Evolutionary conservation across 148 eudicot species (phyloP), one percentile per base, ranked within the genome.

Genomic region (Fagopyrum tataricum): DNA sequence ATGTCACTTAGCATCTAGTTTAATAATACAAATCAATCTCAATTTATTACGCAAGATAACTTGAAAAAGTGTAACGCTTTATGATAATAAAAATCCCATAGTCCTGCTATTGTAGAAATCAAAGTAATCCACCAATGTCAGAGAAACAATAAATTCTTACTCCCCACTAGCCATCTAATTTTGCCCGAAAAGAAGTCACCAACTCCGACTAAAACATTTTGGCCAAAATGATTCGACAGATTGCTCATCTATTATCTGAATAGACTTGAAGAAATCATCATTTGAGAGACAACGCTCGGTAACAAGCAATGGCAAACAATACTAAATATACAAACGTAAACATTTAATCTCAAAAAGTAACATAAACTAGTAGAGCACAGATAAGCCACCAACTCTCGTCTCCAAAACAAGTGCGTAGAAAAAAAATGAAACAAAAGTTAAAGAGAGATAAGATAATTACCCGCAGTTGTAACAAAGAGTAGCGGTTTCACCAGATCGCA

Each of bases 391-490:
- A 64, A 37, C 67, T 59, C 67, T 59, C 67, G 13, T 31, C 31
- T 64, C 43, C 14, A 37, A 52, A 52, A 52, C 56, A 52, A 61
- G 41, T 13, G 69, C 44, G 39, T 13, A 46, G 5, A 61, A 13
- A 11, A 39, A 64, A 24, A 40, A n/a, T n/a, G n/a, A n/a, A n/a
- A n/a, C n/a, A n/a, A 14, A 1, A 71, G 46, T 2, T 56, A 47
- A 31, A 4, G 20, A 62, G n/a, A 61, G 4, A 67, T 52, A 49
- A 49, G 72, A 5, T 5, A 59, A 75, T 78, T 81, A 94, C 98
- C 98, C 98, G 96, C 98, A 94, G 64, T 83, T 89, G 73, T 77
- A 77, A 73, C 98, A 94, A 46, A 94, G 91, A 76, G 21, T 77
- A 70, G 97, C 96, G 72, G 87, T 85, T 74, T 82, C 89, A 76